Evolutionary conservation across 2,329 filamentous ascomycete species (phyloP).

Genomic region (Rutstroemia sp.): DNA sequence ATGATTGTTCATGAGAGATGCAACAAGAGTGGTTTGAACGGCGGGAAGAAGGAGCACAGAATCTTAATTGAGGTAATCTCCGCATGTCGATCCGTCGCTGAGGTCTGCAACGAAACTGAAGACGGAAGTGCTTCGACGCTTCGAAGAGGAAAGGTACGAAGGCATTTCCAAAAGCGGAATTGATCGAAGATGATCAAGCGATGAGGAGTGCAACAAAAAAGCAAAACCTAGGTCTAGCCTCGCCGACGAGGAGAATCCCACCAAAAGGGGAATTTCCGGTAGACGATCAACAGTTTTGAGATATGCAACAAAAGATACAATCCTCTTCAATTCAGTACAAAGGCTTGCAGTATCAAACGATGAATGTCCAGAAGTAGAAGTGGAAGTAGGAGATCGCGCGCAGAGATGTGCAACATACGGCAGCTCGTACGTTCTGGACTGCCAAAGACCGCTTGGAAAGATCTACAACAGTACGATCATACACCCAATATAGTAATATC

Average conservation of each 20-base stretch:
- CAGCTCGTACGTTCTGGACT: neutral
- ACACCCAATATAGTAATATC: neutral
- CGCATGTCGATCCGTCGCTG: neutral
- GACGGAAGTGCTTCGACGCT: neutral
- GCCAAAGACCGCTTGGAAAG: neutral
- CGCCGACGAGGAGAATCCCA: neutral
- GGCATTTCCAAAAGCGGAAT: neutral
- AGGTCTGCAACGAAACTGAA: slow-evolving; percentile 1
- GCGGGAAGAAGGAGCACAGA: neutral
- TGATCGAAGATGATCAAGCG: slow-evolving; percentile 1
- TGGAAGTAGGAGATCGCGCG: neutral
- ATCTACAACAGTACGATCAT: neutral
- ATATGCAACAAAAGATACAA: neutral
- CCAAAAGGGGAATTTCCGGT: slow-evolving; percentile 2
- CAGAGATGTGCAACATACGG: slow-evolving; percentile 1
- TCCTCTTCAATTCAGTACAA: neutral
- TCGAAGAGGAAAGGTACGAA: neutral
- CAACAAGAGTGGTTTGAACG: neutral
- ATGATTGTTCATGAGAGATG: slow-evolving; percentile 4
- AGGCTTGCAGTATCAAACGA: neutral
- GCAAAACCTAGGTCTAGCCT: neutral
- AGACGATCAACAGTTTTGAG: slow-evolving; percentile 2
- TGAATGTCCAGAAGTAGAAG: neutral
- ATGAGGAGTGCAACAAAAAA: slow-evolving; percentile 8
- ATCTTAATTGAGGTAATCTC: neutral